Evolutionary conservation across 2,329 filamentous ascomycete genomes (phyloP).

Genomic region (Acephala macrosclerotiorum): DNA sequence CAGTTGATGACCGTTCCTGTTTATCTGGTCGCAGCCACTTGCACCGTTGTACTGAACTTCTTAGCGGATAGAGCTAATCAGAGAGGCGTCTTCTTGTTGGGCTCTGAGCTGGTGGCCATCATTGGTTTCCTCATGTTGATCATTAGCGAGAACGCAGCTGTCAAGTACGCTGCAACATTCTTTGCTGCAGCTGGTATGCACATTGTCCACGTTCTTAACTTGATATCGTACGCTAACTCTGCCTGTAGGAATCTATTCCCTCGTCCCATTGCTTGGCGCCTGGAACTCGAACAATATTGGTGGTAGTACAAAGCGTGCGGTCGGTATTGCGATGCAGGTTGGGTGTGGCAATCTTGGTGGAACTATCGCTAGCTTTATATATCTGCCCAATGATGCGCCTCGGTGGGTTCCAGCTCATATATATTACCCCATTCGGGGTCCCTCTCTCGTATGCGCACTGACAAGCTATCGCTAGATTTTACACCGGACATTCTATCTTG

Average conservation of each 20-base stretch:
- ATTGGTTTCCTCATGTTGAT: slow-evolving; percentile 82
- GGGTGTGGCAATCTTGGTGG: slow-evolving; percentile 93
- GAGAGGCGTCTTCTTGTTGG: slow-evolving; percentile 76
- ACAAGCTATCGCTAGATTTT: slow-evolving; percentile 44
- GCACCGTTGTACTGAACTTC: slow-evolving; percentile 74
- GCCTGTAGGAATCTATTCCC: slow-evolving; percentile 80
- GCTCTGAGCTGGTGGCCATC: slow-evolving; percentile 71
- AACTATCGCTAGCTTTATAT: slow-evolving; percentile 58
- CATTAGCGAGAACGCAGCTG: slow-evolving; percentile 63
- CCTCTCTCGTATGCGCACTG: background rate
- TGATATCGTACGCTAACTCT: slow-evolving; percentile 2
- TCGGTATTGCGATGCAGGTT: slow-evolving; percentile 86
- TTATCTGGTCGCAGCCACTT: slow-evolving; percentile 67
- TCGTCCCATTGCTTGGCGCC: slow-evolving; percentile 81
- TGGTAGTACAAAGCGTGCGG: slow-evolving; percentile 89
- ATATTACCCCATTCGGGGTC: background rate
- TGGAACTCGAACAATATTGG: slow-evolving; percentile 91
- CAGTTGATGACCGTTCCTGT: slow-evolving; percentile 59
- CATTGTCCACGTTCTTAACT: background rate
- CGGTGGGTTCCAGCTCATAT: slow-evolving; percentile 40
- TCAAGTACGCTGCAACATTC: slow-evolving; percentile 85
- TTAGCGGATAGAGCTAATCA: slow-evolving; percentile 75
- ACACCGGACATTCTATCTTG: slow-evolving; percentile 53
- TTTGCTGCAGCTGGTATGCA: slow-evolving; percentile 69
- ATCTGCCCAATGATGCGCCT: slow-evolving; percentile 49